phyloP scores from a whole-genome alignment of 169 alveolate species.

The Neospora caninum region DNA sequence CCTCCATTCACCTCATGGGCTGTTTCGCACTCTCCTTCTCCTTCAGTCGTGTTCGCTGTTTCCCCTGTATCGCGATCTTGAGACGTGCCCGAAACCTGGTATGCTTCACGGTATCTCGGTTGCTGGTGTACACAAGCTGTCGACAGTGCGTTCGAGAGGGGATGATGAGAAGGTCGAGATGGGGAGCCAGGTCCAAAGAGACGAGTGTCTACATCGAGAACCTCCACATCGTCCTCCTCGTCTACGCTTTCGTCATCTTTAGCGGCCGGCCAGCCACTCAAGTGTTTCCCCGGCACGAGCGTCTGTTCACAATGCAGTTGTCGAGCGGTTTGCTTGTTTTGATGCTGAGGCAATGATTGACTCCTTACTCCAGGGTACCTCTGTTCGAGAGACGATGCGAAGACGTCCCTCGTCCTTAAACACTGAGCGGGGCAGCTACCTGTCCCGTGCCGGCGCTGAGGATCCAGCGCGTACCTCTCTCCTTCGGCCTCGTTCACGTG shows the following conservation, averaged over 20 bases:
- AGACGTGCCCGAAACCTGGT: not conserved
- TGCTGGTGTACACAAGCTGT: not conserved
- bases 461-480: not conserved
- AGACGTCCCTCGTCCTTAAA: not conserved
- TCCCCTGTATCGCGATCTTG: not conserved
- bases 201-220: not conserved
- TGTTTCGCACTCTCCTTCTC: not conserved
- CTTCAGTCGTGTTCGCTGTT: not conserved
- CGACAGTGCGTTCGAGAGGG: not conserved
- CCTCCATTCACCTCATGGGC: not conserved
- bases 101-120: not conserved
- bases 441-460: not conserved
- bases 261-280: not conserved
- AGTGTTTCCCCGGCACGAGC: not conserved
- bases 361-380: not conserved
- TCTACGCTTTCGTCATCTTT: not conserved
- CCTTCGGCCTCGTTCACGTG: not conserved
- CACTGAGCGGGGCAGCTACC: no score
- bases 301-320: not conserved
- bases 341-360: not conserved
- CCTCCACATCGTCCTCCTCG: not conserved
- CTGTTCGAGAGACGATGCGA: not conserved
- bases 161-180: not conserved
- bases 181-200: conserved; percentile 9
- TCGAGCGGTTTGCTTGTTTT: not conserved